Percentiles rank a stretch among this genome's conserved stretches.
These are phyloP conservation scores for Albizia julibrissin DNA, from an alignment of 306 rosid species.

Conservation along the genomic window DNA sequence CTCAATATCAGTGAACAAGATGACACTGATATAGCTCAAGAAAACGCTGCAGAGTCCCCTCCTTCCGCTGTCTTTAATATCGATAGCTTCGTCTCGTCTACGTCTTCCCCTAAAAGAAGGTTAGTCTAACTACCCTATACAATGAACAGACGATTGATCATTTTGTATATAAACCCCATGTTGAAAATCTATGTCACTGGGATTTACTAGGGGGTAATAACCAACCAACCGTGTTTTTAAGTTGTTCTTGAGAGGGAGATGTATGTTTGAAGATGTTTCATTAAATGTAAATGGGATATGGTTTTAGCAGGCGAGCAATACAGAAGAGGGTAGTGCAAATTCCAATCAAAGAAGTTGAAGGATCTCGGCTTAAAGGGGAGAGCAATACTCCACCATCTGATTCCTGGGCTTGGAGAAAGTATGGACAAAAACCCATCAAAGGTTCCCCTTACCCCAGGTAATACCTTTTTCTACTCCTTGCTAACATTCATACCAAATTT, in stretches of 20 bases:
- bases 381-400: conserved; percentile 81
- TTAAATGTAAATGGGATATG: background rate
- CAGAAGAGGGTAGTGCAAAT: conserved; percentile 81
- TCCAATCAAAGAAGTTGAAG: conserved; percentile 67
- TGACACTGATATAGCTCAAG: conserved; percentile 44
- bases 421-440: conserved; percentile 98
- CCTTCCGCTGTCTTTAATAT: conserved; percentile 46
- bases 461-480: background rate
- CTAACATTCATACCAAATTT: background rate
- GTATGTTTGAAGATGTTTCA: background rate
- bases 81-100: conserved; percentile 41
- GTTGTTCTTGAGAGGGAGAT: background rate
- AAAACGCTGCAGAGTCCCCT: conserved; percentile 64
- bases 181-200: no score
- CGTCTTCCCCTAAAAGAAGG: conserved; percentile 66
- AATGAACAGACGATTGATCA: background rate
- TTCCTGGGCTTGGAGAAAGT: conserved; percentile 98
- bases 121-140: background rate
- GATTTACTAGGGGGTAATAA: no score
- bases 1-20: conserved; percentile 40
- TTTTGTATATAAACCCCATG: no score
- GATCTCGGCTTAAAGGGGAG: conserved; percentile 62
- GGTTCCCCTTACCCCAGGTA: conserved; percentile 99
- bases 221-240: background rate
- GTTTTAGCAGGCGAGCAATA: conserved; percentile 48